phyloP scores from a whole-genome alignment of 257 asterid species.

The Echium plantagineum region DNA sequence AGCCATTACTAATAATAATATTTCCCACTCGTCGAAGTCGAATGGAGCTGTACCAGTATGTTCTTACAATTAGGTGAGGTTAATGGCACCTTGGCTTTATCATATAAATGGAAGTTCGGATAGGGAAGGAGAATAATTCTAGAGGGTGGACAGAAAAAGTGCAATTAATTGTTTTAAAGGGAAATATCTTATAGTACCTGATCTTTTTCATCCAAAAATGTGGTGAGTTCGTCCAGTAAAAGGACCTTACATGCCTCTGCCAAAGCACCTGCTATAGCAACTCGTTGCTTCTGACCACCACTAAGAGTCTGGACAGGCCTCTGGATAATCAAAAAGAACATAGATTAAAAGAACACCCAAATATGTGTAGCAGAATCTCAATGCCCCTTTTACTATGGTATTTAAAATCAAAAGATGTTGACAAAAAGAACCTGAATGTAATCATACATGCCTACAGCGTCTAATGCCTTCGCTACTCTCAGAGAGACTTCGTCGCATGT shows the following conservation, averaged over 20 bases:
- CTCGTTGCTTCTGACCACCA: slow-evolving; percentile 99
- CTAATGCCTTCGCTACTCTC: slow-evolving; percentile 76
- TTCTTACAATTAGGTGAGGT: too few relatives aligned
- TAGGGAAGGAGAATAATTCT: too few relatives aligned
- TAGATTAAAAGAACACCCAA: slow-evolving; percentile 8
- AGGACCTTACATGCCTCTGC: slow-evolving; percentile 88
- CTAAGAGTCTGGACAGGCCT: slow-evolving; percentile 95
- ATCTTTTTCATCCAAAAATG: slow-evolving; percentile 88
- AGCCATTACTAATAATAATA: too few relatives aligned
- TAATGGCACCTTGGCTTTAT: too few relatives aligned
- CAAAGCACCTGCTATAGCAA: slow-evolving; percentile 94
- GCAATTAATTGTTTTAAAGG: too few relatives aligned
- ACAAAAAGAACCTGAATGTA: slow-evolving; percentile 56
- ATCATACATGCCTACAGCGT: slow-evolving; percentile 79
- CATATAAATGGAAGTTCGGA: too few relatives aligned
- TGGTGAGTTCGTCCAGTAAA: slow-evolving; percentile 91
- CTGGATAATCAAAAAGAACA: slow-evolving; percentile 20
- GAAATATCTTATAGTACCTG: slow-evolving; percentile 40
- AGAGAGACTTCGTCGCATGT: slow-evolving; percentile 38
- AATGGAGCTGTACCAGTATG: too few relatives aligned
- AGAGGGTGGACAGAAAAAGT: too few relatives aligned
- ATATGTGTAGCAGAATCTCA: background rate
- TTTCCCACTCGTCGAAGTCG: too few relatives aligned
- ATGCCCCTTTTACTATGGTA: slow-evolving; percentile 4
- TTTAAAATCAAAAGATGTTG: slow-evolving; percentile 3